Percentiles rank a stretch among this genome's conserved stretches.
These are phyloP conservation scores for Mollisiaceae sp. DNA, from an alignment of 2,329 filamentous ascomycete genomes.

Conservation along the genomic window DNA sequence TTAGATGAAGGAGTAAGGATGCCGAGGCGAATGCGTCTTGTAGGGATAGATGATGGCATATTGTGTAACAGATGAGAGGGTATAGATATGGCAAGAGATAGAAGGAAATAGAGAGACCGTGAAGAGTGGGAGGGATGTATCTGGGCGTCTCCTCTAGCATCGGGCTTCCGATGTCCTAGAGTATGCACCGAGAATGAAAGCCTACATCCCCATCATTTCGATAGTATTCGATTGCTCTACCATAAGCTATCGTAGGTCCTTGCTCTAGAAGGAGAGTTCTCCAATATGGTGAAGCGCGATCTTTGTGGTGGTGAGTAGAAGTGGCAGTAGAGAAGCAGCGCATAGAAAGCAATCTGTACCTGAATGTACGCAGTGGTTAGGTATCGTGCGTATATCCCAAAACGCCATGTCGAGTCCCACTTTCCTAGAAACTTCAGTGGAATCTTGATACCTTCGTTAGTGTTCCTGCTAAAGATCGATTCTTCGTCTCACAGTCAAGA, in stretches of 20 bases:
- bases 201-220: background rate
- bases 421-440: background rate
- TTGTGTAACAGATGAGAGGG: conserved; percentile 2
- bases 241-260: background rate
- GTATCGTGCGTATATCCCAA: background rate
- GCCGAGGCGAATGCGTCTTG: conserved; percentile 41
- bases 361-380: background rate
- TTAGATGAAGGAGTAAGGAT: conserved; percentile 52
- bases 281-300: background rate
- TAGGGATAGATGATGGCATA: conserved; percentile 4
- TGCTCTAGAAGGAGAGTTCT: background rate
- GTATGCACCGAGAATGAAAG: background rate
- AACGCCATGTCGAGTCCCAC: background rate
- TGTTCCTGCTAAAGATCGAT: background rate
- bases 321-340: background rate
- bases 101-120: background rate
- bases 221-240: background rate
- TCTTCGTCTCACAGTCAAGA: background rate
- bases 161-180: background rate
- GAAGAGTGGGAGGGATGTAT: background rate
- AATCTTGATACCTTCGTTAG: background rate
- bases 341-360: background rate
- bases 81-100: background rate
- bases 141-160: background rate
- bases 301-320: background rate